Evolutionary conservation across 2,329 filamentous ascomycete genomes (phyloP).

Genomic region (Claviceps spartinae): DNA sequence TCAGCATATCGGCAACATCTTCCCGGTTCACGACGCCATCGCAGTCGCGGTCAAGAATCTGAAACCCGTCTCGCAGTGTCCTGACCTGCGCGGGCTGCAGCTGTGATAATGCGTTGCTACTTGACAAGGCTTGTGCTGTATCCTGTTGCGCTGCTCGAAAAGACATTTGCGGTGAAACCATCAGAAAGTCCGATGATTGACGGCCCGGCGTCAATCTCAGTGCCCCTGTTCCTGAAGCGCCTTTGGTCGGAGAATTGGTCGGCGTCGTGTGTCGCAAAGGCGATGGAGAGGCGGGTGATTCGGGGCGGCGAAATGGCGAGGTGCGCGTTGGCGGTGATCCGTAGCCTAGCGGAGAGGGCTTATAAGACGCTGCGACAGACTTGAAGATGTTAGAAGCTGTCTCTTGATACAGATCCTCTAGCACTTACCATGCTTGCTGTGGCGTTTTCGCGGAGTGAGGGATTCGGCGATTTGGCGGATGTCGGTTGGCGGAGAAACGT

Average conservation of each 20-base stretch:
- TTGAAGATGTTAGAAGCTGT: conserved; percentile 20
- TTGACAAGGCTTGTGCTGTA: conserved; percentile 23
- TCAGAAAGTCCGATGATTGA: conserved; percentile 19
- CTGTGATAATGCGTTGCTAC: conserved; percentile 49
- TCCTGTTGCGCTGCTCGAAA: conserved; percentile 17
- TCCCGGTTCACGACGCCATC: conserved; percentile 71
- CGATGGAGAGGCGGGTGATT: conserved; percentile 52
- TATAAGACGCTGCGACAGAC: conserved; percentile 47
- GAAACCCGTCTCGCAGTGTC: conserved; percentile 82
- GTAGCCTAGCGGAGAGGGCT: conserved; percentile 59
- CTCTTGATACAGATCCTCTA: conserved; percentile 7
- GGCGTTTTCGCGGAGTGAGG: not conserved
- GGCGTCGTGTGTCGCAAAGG: conserved; percentile 52
- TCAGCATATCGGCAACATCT: conserved; percentile 77
- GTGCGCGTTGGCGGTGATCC: conserved; percentile 47
- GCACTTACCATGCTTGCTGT: conserved; percentile 18
- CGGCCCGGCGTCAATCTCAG: conserved; percentile 25
- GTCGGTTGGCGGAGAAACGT: conserved; percentile 13
- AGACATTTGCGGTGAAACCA: conserved; percentile 22
- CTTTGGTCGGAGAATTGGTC: conserved; percentile 45
- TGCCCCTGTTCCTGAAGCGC: conserved; percentile 12
- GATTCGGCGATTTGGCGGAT: not conserved
- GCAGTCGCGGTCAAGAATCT: conserved; percentile 81
- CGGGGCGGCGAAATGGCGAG: conserved; percentile 49
- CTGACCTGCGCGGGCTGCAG: conserved; percentile 72